Evolutionary conservation across 768 basidiomycete genomes (phyloP).

Genomic region (Daedaleopsis sinensis): DNA sequence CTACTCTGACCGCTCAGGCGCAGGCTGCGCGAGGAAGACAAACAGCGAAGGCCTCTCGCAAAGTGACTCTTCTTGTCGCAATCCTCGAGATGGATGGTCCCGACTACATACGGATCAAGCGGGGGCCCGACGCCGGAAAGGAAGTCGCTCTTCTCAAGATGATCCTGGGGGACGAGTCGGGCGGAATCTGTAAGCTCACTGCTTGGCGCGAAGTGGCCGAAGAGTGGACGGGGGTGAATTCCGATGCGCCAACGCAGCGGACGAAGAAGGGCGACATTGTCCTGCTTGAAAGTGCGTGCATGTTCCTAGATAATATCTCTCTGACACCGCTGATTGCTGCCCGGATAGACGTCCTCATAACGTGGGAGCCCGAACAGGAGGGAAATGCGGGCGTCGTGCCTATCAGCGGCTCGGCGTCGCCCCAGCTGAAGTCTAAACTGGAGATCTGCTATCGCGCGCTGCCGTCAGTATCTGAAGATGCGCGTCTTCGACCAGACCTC

Average conservation of each 20-base stretch:
- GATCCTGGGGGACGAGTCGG: slow-evolving; percentile 74
- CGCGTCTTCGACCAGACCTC: slow-evolving; percentile 69
- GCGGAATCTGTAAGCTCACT: slow-evolving; percentile 68
- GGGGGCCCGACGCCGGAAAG: slow-evolving; percentile 69
- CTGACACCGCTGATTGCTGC: neutral
- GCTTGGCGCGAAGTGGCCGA: slow-evolving; percentile 83
- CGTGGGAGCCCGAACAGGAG: slow-evolving; percentile 40
- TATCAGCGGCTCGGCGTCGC: slow-evolving; percentile 66
- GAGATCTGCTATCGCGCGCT: slow-evolving; percentile 82
- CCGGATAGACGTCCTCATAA: slow-evolving; percentile 52
- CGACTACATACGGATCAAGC: slow-evolving; percentile 66
- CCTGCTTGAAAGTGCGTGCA: slow-evolving; percentile 62
- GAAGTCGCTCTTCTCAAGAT: slow-evolving; percentile 70
- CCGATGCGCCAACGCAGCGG: slow-evolving; percentile 30
- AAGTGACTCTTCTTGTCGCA: slow-evolving; percentile 63
- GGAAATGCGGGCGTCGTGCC: slow-evolving; percentile 31
- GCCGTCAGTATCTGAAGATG: slow-evolving; percentile 63
- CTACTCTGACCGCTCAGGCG: slow-evolving; percentile 32
- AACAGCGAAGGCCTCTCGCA: slow-evolving; percentile 43
- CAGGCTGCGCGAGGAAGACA: slow-evolving; percentile 20
- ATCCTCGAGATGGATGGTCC: slow-evolving; percentile 80
- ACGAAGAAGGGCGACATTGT: slow-evolving; percentile 75
- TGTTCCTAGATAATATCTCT: neutral
- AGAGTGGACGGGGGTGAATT: slow-evolving; percentile 59
- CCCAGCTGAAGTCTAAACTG: slow-evolving; percentile 59